Base-by-base conservation (phyloP, 2,329 filamentous ascomycete genomes). In the Claviceps pusilla region DNA sequence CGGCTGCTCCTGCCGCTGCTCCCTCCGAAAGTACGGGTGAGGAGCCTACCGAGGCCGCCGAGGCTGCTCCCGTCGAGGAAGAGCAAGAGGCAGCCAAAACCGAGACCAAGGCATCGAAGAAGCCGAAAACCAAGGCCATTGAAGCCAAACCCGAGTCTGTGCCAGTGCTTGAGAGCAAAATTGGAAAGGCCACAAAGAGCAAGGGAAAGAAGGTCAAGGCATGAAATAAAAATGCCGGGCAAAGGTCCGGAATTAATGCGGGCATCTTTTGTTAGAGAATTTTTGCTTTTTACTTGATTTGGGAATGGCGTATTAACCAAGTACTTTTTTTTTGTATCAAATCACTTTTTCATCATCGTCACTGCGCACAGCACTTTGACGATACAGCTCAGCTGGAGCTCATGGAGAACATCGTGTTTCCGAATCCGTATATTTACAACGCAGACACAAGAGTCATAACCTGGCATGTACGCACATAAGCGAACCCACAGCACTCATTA, bases 381-480 rank as follows among this genome's bases (percentile, higher is more conserved):
- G n/a, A 41, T 12, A 39, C 14, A 39, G 11, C 11, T 14, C 5
- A 7, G 37, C 37, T 39, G 11, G 1, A 41, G 39, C 14, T 7
- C 14, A n/a, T 41, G 6, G 6, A 9, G 16, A 7, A n/a, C 1
- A 6, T 6, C 7, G n/a, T 41, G 35, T 41, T n/a, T 41, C 16
- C 5, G 6, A n/a, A 16, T n/a, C 5, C 14, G 35, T 11, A 12
- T 3, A 10, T 46, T 33, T n/a, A 48, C 46, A 14, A 33, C 31
- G 19, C n/a, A 7, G 11, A n/a, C 19, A 43, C 16, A 5, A 12
- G 16, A 41, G 31, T 24, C 24, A 39, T 16, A 9, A 28, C 29
- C 24, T 24, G 24, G 24, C 31, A 76, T 81, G 76, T 80, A 66
- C 72, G 77, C 77, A 68, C 77, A 77, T 76, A 81, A 71, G 78